Conservation (phyloP, 441 rosid genomes). For the Pelargonium citronellum region DNA sequence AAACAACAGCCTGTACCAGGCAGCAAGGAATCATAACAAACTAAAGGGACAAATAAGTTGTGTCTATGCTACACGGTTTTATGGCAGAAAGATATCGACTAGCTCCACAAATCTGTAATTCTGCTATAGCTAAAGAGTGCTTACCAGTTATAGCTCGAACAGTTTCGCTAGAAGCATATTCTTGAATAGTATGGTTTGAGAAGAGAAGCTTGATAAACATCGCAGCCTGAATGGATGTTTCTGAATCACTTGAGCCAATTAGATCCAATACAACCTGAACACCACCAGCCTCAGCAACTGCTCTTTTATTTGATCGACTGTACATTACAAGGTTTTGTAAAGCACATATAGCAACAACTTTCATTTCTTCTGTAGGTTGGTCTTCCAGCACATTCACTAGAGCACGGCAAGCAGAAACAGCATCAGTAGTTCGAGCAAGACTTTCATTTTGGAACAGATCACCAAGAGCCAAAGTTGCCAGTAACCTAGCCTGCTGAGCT, state of each 20-base stretch:
- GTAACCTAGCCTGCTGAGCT: slow-evolving; percentile 89
- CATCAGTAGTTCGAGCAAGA: slow-evolving; percentile 94
- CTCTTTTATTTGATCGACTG: slow-evolving; percentile 96
- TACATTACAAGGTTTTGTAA: slow-evolving; percentile 96
- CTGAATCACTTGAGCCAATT: slow-evolving; percentile 95
- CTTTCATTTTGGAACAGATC: slow-evolving; percentile 96
- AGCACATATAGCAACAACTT: slow-evolving; percentile 98
- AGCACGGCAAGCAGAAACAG: slow-evolving; percentile 98
- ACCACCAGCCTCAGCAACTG: slow-evolving; percentile 99
- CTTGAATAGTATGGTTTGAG: slow-evolving; percentile 97
- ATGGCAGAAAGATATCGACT: not conserved
- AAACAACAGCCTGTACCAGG: not conserved
- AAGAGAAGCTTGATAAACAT: slow-evolving; percentile 93
- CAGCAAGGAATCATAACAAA: not conserved
- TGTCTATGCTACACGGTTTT: not conserved
- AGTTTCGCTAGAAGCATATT: slow-evolving; percentile 98
- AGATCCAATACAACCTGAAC: slow-evolving; percentile 97
- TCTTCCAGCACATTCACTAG: slow-evolving; percentile 97
- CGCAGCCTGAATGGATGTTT: slow-evolving; percentile 98
- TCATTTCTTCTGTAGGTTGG: slow-evolving; percentile 99
- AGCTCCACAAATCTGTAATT: not conserved
- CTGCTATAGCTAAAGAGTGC: slow-evolving; percentile 16
- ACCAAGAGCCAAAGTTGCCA: slow-evolving; percentile 97
- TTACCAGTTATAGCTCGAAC: slow-evolving; percentile 98
- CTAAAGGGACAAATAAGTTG: not conserved